Percentiles rank a stretch among this genome's conserved stretches.
These are phyloP conservation scores for Nectriaceae sp. DNA, from an alignment of 2,329 filamentous ascomycete genomes.

Conservation along the genomic window DNA sequence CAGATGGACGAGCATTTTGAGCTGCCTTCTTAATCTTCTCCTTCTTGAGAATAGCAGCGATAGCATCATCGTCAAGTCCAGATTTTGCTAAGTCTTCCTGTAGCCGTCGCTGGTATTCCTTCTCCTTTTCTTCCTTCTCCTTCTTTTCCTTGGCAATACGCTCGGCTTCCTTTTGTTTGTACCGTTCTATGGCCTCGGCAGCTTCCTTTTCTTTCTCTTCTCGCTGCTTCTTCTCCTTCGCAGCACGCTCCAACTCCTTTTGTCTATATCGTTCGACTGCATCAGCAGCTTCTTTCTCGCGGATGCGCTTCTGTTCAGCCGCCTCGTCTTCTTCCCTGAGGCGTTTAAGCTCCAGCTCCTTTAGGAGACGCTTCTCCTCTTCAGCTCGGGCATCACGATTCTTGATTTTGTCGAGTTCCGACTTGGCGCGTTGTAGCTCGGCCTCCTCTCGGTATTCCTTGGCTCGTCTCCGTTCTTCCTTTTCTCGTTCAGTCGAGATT, in stretches of 20 bases:
- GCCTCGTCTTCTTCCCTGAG: slow-evolving; percentile 46
- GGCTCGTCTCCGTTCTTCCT: slow-evolving; percentile 37
- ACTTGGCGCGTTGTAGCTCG: slow-evolving; percentile 51
- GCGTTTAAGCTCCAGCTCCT: slow-evolving; percentile 48
- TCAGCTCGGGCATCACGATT: slow-evolving; percentile 47
- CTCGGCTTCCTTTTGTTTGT: slow-evolving; percentile 49
- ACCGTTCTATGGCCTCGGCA: slow-evolving; percentile 52
- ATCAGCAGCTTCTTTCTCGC: slow-evolving; percentile 48
- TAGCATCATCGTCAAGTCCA: slow-evolving; percentile 60
- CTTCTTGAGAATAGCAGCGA: slow-evolving; percentile 60
- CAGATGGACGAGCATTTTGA: too few species aligned
- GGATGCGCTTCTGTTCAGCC: slow-evolving; percentile 45
- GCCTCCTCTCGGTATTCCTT: slow-evolving; percentile 47
- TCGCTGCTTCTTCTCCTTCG: slow-evolving; percentile 45
- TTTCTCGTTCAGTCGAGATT: slow-evolving; percentile 41
- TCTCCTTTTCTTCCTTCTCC: slow-evolving; percentile 51
- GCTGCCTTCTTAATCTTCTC: slow-evolving; percentile 47
- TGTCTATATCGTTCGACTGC: slow-evolving; percentile 54
- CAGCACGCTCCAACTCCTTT: slow-evolving; percentile 36
- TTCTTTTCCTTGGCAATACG: slow-evolving; percentile 46
- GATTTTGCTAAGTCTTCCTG: slow-evolving; percentile 60
- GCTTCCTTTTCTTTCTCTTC: slow-evolving; percentile 46
- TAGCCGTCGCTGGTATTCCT: slow-evolving; percentile 56
- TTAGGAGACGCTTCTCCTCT: slow-evolving; percentile 53
- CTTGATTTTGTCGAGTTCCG: slow-evolving; percentile 50